phyloP scores from a whole-genome alignment of 441 rosid genomes.

The Erodium moschatum region DNA sequence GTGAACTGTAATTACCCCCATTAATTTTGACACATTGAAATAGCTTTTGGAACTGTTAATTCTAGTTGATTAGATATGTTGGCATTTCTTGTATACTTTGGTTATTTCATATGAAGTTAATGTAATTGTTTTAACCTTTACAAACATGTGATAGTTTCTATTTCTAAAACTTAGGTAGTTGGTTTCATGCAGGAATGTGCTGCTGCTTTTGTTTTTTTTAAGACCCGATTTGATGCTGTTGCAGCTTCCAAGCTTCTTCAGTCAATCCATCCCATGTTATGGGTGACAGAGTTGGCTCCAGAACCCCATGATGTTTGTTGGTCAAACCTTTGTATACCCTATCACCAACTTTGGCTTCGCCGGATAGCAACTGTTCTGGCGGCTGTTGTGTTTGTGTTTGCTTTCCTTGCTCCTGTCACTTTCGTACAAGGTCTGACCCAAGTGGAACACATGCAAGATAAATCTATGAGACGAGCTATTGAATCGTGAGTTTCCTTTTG shows the following conservation, averaged over 20 bases:
- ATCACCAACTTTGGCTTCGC: constrained; percentile 79
- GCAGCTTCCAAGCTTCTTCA: constrained; percentile 75
- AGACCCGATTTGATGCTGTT: constrained; percentile 72
- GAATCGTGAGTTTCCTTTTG: constrained; percentile 40
- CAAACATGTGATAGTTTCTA: constrained; percentile 11
- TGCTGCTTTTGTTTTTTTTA: constrained; percentile 86
- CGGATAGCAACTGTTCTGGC: constrained; percentile 54
- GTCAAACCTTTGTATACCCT: constrained; percentile 78
- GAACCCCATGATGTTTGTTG: constrained; percentile 87
- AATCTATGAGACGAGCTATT: constrained; percentile 44
- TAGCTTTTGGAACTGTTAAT: too few species aligned
- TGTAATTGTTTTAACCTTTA: background rate
- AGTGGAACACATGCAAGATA: constrained; percentile 40
- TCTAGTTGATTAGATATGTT: background rate
- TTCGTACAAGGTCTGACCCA: constrained; percentile 76
- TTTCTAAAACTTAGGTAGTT: background rate
- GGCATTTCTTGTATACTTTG: background rate
- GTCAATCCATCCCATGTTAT: constrained; percentile 80
- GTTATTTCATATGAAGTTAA: background rate
- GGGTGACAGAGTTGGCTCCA: constrained; percentile 88
- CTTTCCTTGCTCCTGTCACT: constrained; percentile 69
- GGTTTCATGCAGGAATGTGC: constrained; percentile 50
- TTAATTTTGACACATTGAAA: background rate
- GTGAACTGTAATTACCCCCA: too few species aligned
- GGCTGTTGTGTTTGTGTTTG: constrained; percentile 56